Percentiles rank a stretch among this genome's conserved stretches.
Conservation (phyloP, 176 grass and related monocot genomes). For the Raddia distichophylla region DNA sequence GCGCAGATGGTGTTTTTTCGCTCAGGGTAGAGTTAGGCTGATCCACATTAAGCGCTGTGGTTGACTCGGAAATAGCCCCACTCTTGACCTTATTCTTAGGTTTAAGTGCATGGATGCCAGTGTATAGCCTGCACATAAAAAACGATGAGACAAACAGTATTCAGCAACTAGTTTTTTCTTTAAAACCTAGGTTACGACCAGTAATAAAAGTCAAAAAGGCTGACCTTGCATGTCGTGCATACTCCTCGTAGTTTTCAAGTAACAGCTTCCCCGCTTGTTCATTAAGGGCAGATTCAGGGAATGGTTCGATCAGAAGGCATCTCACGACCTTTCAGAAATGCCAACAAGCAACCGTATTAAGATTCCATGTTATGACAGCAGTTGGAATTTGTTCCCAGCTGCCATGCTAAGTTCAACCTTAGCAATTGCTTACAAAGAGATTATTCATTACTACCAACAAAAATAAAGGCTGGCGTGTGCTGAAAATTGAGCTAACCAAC, state of each 20-base stretch:
- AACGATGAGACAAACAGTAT: neutral
- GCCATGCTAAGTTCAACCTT: neutral
- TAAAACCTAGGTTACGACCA: neutral
- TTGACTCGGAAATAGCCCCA: constrained; percentile 76
- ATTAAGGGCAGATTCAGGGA: constrained; percentile 93
- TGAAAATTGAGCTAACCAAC: constrained; percentile 52
- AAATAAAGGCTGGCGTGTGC: neutral
- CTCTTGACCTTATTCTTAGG: constrained; percentile 66
- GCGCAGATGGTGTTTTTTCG: constrained; percentile 40
- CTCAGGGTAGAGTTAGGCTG: constrained; percentile 46
- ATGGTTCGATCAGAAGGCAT: constrained; percentile 94
- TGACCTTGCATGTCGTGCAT: constrained; percentile 86
- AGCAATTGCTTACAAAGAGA: neutral
- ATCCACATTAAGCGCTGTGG: constrained; percentile 66
- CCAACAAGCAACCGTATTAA: neutral
- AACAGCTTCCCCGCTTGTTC: constrained; percentile 96
- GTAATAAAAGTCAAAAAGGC: neutral
- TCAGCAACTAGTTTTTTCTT: neutral
- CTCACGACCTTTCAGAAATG: constrained; percentile 66
- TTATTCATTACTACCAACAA: neutral
- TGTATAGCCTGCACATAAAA: constrained; percentile 59
- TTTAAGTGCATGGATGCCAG: constrained; percentile 80
- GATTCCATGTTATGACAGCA: neutral
- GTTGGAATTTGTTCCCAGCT: neutral
- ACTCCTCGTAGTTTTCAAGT: constrained; percentile 89